A percentile compares a stretch with the other conserved stretches of the same genome.
These are phyloP conservation scores for Tuber microsphaerosporum DNA, from an alignment of 495 filamentous ascomycete genomes.

Conservation along the genomic window DNA sequence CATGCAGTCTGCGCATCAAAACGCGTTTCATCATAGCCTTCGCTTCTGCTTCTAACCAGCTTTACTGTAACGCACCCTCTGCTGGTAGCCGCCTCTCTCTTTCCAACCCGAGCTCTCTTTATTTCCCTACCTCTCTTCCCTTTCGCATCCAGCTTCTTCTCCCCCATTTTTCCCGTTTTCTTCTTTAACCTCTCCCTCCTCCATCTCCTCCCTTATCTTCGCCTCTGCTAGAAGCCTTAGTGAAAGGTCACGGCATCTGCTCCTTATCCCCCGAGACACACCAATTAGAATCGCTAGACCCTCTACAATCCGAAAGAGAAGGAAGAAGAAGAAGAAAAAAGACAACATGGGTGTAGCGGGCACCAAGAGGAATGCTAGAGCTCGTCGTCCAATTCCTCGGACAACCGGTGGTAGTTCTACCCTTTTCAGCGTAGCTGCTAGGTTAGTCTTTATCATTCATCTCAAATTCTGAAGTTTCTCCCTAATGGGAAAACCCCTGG, in stretches of 20 bases:
- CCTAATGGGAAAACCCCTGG: neutral
- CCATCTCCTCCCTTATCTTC: neutral
- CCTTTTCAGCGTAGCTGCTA: constrained; percentile 53
- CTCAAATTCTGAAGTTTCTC: constrained; percentile 13
- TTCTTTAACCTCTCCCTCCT: constrained; percentile 10
- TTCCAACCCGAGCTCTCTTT: constrained; percentile 19
- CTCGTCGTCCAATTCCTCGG: constrained; percentile 21
- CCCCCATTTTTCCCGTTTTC: constrained; percentile 17
- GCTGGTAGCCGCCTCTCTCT: constrained; percentile 18
- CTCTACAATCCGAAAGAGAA: neutral
- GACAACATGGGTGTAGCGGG: constrained; percentile 32
- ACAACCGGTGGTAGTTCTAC: constrained; percentile 45
- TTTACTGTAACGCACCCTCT: constrained; percentile 11
- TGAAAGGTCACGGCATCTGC: neutral
- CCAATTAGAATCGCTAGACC: neutral
- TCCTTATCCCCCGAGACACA: neutral
- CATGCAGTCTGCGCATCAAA: constrained; percentile 29
- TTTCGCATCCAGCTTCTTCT: constrained; percentile 12
- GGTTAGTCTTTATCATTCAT: constrained; percentile 48
- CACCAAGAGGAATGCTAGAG: constrained; percentile 42
- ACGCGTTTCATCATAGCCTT: constrained; percentile 34
- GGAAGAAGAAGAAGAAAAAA: constrained; percentile 10
- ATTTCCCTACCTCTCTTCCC: neutral
- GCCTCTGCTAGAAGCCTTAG: neutral
- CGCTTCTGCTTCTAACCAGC: constrained; percentile 20